These are phyloP conservation scores for Auricularia heimuer DNA, from an alignment of 768 basidiomycete species.

Conservation along the genomic window DNA sequence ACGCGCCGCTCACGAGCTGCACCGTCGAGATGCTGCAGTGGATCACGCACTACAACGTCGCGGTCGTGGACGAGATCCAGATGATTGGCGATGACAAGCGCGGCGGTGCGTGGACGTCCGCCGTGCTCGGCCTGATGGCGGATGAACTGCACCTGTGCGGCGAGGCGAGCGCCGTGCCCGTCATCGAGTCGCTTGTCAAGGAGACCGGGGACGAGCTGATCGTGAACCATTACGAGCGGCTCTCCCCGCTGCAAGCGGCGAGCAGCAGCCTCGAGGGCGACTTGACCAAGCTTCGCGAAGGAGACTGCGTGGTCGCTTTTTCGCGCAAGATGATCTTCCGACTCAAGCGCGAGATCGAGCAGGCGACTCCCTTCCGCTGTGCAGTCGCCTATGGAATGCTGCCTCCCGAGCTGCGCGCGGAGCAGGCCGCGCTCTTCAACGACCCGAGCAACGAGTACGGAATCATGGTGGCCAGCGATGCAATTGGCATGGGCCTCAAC, in stretches of 20 bases:
- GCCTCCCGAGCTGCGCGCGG: conserved; percentile 84
- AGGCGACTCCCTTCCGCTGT: conserved; percentile 62
- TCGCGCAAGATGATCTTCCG: conserved; percentile 64
- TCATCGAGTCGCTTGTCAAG: conserved; percentile 59
- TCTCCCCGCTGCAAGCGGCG: conserved; percentile 74
- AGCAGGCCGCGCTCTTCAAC: conserved; percentile 91
- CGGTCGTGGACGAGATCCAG: conserved; percentile 95
- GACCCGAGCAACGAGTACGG: conserved; percentile 73
- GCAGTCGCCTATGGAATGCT: conserved; percentile 89
- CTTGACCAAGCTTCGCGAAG: conserved; percentile 51
- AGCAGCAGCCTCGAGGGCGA: conserved; percentile 52
- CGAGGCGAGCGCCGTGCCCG: conserved; percentile 80
- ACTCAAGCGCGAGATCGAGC: conserved; percentile 64
- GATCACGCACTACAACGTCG: conserved; percentile 50
- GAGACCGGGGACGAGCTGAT: conserved; percentile 75
- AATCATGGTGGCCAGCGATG: conserved; percentile 88
- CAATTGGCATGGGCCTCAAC: conserved; percentile 95
- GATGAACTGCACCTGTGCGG: conserved; percentile 90
- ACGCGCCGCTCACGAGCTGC: conserved; percentile 57
- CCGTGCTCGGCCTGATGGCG: conserved; percentile 67
- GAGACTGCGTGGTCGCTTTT: conserved; percentile 91
- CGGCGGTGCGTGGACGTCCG: conserved; percentile 74
- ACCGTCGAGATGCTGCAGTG: conserved; percentile 86
- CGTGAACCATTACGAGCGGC: conserved; percentile 74
- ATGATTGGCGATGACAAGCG: conserved; percentile 76